Evolutionary conservation across 768 basidiomycete species (phyloP).

Genomic region (Cubamyces lactineus): DNA sequence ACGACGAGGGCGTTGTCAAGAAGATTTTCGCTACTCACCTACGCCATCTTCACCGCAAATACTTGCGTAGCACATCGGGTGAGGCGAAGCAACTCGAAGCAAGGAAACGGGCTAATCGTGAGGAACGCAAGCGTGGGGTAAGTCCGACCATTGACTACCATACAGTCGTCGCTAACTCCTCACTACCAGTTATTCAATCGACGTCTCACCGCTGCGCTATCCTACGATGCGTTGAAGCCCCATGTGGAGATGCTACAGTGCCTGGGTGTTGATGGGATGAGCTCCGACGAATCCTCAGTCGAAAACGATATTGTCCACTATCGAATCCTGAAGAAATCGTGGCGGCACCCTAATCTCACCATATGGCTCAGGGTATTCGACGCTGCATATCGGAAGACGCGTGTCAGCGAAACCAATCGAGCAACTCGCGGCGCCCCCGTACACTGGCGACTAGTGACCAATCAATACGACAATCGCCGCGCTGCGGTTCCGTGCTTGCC

Average conservation of each 20-base stretch:
- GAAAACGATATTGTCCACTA: neutral
- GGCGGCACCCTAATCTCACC: neutral
- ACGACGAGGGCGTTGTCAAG: neutral
- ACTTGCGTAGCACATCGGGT: neutral
- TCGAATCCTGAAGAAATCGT: neutral
- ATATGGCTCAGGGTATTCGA: neutral
- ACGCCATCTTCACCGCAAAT: neutral
- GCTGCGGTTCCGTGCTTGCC: neutral
- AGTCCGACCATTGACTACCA: neutral
- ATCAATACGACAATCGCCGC: neutral
- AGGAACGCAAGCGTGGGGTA: neutral
- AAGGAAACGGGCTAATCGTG: neutral
- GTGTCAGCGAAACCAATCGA: neutral
- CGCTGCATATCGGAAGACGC: neutral
- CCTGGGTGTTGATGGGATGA: neutral
- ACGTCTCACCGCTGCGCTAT: neutral
- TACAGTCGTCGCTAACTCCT: neutral
- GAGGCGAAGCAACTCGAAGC: neutral
- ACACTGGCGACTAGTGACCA: neutral
- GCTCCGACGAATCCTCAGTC: neutral
- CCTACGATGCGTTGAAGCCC: neutral
- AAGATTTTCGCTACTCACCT: neutral
- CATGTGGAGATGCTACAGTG: neutral
- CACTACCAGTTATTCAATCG: neutral
- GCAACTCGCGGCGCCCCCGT: neutral